These are phyloP conservation scores for Stenocarpella maydis DNA, from an alignment of 2,329 filamentous ascomycete species.

Conservation along the genomic window DNA sequence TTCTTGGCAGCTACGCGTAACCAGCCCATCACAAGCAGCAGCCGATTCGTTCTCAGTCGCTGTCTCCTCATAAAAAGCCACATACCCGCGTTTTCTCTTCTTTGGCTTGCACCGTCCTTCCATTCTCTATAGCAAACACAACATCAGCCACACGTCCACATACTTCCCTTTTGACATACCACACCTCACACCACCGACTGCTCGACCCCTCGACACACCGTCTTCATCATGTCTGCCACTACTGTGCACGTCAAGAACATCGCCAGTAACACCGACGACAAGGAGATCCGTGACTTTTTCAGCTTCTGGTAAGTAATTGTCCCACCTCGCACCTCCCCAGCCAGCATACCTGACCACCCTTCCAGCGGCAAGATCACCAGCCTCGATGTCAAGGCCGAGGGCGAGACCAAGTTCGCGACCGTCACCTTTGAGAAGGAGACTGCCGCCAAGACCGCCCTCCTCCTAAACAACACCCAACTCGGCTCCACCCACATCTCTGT, in stretches of 20 bases:
- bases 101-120: not conserved
- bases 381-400: slow-evolving; percentile 76
- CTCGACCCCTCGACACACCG: not conserved
- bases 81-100: not conserved
- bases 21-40: slow-evolving; percentile 6
- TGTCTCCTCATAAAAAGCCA: slow-evolving; percentile 4
- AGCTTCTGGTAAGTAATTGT: slow-evolving; percentile 79
- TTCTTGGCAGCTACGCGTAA: slow-evolving; percentile 23
- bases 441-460: slow-evolving; percentile 93
- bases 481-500: slow-evolving; percentile 85
- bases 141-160: not conserved
- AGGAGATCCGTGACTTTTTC: slow-evolving; percentile 96
- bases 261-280: slow-evolving; percentile 79
- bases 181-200: slow-evolving; percentile 7
- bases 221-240: slow-evolving; percentile 61
- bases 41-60: not conserved
- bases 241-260: slow-evolving; percentile 94
- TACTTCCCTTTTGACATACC: not conserved
- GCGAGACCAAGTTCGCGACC: slow-evolving; percentile 81
- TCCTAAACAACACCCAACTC: slow-evolving; percentile 96
- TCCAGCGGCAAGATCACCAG: slow-evolving; percentile 87
- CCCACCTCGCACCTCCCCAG: not conserved
- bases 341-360: not conserved
- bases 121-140: not conserved
- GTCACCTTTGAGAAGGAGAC: slow-evolving; percentile 97